These are phyloP conservation scores for Micractinium conductrix DNA, from an alignment of 139 green algal species.

Conservation along the genomic window DNA sequence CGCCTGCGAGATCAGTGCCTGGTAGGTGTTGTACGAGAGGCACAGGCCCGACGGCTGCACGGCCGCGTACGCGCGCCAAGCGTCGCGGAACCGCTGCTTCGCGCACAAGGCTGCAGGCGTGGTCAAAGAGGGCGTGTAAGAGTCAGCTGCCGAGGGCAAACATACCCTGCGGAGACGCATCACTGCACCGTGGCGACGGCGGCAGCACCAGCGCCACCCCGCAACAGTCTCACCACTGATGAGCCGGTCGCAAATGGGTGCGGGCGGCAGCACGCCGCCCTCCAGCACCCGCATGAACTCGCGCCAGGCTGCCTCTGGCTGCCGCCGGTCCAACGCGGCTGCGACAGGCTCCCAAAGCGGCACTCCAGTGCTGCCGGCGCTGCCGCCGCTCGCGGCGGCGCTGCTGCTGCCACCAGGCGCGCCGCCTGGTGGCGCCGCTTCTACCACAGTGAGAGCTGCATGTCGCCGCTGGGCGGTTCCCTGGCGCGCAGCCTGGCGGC, in stretches of 20 bases:
- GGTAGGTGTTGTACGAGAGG: conserved; percentile 51
- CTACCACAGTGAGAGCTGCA: not conserved
- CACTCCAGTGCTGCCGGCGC: not conserved
- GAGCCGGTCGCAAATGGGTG: conserved; percentile 1
- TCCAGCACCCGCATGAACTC: conserved; percentile 23
- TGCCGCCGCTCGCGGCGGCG: not conserved
- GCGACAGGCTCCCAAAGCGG: not conserved
- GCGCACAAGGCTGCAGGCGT: conserved; percentile 14
- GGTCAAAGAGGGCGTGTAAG: not conserved
- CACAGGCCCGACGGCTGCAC: not conserved
- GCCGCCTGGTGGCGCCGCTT: not conserved
- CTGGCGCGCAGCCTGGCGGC: not conserved
- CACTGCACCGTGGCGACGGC: not conserved
- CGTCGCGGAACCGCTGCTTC: conserved; percentile 10
- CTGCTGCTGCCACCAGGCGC: not conserved
- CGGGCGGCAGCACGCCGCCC: conserved; percentile 3
- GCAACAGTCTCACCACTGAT: conserved; percentile 15
- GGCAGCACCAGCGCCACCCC: not conserved
- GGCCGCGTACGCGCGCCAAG: conserved; percentile 25
- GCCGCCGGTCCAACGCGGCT: not conserved
- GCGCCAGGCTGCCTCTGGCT: conserved; percentile 4
- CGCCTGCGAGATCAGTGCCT: conserved; percentile 42
- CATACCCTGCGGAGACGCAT: not conserved
- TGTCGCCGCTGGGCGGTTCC: not conserved
- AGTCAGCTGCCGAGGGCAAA: not conserved